Conservation (phyloP, 1,284 basidiomycete genomes). For the Tylopilus sp. region DNA sequence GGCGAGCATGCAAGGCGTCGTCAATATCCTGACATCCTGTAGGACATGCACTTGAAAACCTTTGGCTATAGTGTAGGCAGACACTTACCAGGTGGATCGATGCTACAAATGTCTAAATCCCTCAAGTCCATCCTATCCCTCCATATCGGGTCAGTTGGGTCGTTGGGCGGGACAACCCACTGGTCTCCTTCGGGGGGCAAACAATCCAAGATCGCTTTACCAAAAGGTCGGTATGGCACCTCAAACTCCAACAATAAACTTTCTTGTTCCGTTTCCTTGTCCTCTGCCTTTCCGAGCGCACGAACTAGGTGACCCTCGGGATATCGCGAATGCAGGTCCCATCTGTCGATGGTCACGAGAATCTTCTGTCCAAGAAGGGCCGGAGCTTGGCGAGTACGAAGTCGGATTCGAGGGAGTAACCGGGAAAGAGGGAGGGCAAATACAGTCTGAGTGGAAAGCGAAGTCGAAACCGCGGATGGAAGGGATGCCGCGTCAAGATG, state of each 20-base stretch:
- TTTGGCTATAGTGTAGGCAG: not conserved
- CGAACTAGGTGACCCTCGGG: slow-evolving; percentile 98
- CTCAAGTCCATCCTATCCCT: slow-evolving; percentile 86
- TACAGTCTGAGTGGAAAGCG: slow-evolving; percentile 86
- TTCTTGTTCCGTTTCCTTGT: slow-evolving; percentile 96
- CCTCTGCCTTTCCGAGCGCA: slow-evolving; percentile 86
- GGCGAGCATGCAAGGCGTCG: slow-evolving; percentile 94
- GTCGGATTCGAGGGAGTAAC: slow-evolving; percentile 88
- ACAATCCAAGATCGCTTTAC: slow-evolving; percentile 90
- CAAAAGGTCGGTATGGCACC: slow-evolving; percentile 95
- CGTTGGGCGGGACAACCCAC: slow-evolving; percentile 91
- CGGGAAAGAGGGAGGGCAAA: slow-evolving; percentile 95
- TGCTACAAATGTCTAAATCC: slow-evolving; percentile 88
- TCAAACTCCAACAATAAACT: slow-evolving; percentile 93
- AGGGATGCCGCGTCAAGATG: slow-evolving; percentile 91
- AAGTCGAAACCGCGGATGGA: slow-evolving; percentile 73
- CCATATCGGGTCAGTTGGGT: slow-evolving; percentile 60
- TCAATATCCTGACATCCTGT: slow-evolving; percentile 97
- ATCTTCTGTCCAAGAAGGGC: slow-evolving; percentile 91
- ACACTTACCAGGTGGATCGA: slow-evolving; percentile 82
- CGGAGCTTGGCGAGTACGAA: slow-evolving; percentile 93
- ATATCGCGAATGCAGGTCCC: slow-evolving; percentile 85
- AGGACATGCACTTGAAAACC: not conserved
- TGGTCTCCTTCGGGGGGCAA: slow-evolving; percentile 86
- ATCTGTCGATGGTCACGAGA: slow-evolving; percentile 90